Conservation (phyloP, 2,329 filamentous ascomycete species). For the Cladosporium phlei region DNA sequence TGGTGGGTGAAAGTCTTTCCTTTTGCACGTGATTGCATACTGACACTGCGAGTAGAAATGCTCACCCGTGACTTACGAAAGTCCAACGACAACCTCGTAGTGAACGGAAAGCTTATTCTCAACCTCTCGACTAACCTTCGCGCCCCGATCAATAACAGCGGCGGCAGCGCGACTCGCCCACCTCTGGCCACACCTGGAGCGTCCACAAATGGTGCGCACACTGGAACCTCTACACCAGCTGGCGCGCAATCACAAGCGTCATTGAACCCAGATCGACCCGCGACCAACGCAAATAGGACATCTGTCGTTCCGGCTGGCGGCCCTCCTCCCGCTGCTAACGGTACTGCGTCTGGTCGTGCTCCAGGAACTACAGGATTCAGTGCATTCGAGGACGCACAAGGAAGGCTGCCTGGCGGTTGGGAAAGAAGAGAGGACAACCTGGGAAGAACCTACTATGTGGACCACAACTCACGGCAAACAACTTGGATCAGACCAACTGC, state of each 20-base stretch:
- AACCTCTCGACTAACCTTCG: constrained; percentile 89
- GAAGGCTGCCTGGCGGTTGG: constrained; percentile 87
- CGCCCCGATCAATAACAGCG: constrained; percentile 58
- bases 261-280: constrained; percentile 26
- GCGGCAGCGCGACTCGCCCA: constrained; percentile 35
- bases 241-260: constrained; percentile 36
- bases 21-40: constrained; percentile 6
- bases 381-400: constrained; percentile 94
- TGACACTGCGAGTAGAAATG: constrained; percentile 62
- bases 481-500: constrained; percentile 91
- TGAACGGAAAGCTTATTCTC: constrained; percentile 95
- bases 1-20: constrained; percentile 55
- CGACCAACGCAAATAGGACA: constrained; percentile 24
- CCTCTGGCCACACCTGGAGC: constrained; percentile 34
- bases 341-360: constrained; percentile 29
- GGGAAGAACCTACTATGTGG: constrained; percentile 94
- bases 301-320: constrained; percentile 22
- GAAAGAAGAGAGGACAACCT: constrained; percentile 93
- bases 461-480: constrained; percentile 93
- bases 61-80: constrained; percentile 95
- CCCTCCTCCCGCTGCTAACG: constrained; percentile 20
- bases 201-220: constrained; percentile 36
- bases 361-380: constrained; percentile 59
- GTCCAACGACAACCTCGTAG: constrained; percentile 94
- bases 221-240: constrained; percentile 34